Base-by-base conservation (phyloP, 345 rosid genomes). In the Rhizophora mangle region DNA sequence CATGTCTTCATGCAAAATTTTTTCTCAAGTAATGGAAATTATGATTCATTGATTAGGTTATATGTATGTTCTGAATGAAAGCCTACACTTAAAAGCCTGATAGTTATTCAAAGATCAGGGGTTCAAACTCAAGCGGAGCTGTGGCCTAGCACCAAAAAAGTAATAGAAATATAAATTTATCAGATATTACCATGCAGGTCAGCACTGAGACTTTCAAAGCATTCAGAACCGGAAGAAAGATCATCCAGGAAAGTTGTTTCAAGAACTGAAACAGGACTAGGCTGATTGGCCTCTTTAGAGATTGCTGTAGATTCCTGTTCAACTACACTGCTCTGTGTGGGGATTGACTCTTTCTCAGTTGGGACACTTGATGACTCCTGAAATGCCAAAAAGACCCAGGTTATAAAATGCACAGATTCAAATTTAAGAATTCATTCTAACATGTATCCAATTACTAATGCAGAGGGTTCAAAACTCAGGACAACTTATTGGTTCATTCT, bases 241-340 rank as follows among this genome's bases (percentile, higher is more conserved):
- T 89, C 96, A 46, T 88, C 93, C 51, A 81, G 75, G 46, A 89
- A 96, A 72, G 96, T 84, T 70, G 94, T 79, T 85, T 96, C 98
- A 65, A 92, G 86, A 78, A 93, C 83, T 61, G 99, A 96, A 75
- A 86, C 83, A 0, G 98, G 99, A 82, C 98, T 92, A 32, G 99
- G 99, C 76, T 96, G 99, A 46, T 92, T 96, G 43, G 80, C 85
- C 76, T 92, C 99, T 83, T 88, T 92, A 8, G 86, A 74, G 78
- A 74, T 81, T 68, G 83, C 86, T 51, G 77, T 73, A 79, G 95
- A 79, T 68, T 83, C 83, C 24, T 74, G 72, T 72, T 82, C 85
- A 47, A 87, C 51, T 71, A 75, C 75, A 67, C 88, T 67, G 47
- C 77, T 81, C 63, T 72, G 87, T 21, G 59, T 39, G 3, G 81